phyloP scores from a whole-genome alignment of 305 asterid species.

The Rubia balearica region DNA sequence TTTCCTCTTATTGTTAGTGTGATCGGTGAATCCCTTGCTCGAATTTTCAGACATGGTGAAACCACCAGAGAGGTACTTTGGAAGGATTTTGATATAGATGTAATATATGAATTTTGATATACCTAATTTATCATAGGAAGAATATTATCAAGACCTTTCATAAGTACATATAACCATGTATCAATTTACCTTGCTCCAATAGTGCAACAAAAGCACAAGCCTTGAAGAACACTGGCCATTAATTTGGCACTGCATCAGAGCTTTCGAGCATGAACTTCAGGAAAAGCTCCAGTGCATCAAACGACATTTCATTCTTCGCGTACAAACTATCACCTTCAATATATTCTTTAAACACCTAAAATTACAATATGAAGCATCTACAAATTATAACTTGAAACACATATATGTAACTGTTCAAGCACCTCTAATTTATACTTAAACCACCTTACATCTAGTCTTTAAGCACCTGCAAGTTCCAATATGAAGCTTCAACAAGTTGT shows the following conservation, averaged over 20 bases:
- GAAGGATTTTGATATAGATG: conserved; percentile 45
- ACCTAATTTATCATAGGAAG: neutral
- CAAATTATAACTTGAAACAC: no score
- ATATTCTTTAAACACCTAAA: no score
- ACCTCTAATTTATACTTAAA: no score
- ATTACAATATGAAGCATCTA: no score
- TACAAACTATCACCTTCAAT: conserved; percentile 50
- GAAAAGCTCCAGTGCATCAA: conserved; percentile 63
- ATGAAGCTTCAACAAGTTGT: no score
- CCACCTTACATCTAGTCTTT: no score
- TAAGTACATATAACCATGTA: conserved; percentile 59
- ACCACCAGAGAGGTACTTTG: conserved; percentile 48
- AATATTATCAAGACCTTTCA: conserved; percentile 64
- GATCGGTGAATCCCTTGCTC: conserved; percentile 60
- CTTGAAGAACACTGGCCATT: conserved; percentile 89
- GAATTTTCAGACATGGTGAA: conserved; percentile 54
- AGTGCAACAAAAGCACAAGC: conserved; percentile 78
- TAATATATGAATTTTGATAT: conserved; percentile 20
- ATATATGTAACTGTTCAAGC: no score
- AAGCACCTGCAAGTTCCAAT: no score
- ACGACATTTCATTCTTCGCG: conserved; percentile 59
- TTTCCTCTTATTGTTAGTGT: conserved; percentile 75
- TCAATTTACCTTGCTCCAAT: conserved; percentile 74
- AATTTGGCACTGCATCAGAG: conserved; percentile 55
- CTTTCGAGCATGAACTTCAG: conserved; percentile 52